These are phyloP conservation scores for Aspergillus pseudoterreus DNA, from an alignment of 2,329 filamentous ascomycete species.

Conservation along the genomic window DNA sequence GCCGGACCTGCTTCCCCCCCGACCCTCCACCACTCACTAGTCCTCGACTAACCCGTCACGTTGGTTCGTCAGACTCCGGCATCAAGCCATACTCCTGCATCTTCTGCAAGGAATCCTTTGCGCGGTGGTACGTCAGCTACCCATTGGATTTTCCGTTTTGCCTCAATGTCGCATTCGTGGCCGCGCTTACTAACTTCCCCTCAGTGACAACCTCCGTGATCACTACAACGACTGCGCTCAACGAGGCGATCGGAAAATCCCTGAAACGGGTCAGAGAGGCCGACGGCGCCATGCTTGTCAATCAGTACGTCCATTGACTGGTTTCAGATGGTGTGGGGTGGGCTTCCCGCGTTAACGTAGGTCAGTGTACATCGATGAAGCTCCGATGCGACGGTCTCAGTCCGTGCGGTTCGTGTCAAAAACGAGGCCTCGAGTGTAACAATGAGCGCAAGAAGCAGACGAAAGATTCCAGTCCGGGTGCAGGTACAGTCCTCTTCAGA, in stretches of 20 bases:
- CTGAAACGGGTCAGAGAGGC: conserved; percentile 44
- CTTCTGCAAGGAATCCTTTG: conserved; percentile 45
- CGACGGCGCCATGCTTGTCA: conserved; percentile 47
- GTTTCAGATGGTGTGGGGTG: background rate
- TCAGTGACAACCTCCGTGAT: conserved; percentile 45
- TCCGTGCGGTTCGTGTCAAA: conserved; percentile 44
- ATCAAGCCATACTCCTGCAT: conserved; percentile 47
- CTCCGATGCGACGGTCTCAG: conserved; percentile 44
- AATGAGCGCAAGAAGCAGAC: conserved; percentile 25
- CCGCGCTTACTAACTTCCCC: background rate
- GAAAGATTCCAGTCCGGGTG: conserved; percentile 14
- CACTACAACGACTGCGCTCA: conserved; percentile 43
- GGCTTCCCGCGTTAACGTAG: background rate
- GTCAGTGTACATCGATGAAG: conserved; percentile 46
- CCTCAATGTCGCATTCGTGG: conserved; percentile 3
- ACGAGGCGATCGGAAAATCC: conserved; percentile 41
- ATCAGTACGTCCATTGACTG: conserved; percentile 31
- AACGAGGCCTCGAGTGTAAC: conserved; percentile 41
- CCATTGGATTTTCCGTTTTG: background rate
- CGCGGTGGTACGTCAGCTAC: conserved; percentile 37
- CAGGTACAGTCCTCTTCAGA: conserved; percentile 11
- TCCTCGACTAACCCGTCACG: conserved; percentile 11
- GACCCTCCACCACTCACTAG: conserved; percentile 1
- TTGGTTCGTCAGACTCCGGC: conserved; percentile 38
- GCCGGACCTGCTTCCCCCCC: background rate